Percentiles rank a stretch among this genome's conserved stretches.
These are phyloP conservation scores for Phytophthora nicotianae DNA, from an alignment of 352 stramenopile species.

Conservation along the genomic window DNA sequence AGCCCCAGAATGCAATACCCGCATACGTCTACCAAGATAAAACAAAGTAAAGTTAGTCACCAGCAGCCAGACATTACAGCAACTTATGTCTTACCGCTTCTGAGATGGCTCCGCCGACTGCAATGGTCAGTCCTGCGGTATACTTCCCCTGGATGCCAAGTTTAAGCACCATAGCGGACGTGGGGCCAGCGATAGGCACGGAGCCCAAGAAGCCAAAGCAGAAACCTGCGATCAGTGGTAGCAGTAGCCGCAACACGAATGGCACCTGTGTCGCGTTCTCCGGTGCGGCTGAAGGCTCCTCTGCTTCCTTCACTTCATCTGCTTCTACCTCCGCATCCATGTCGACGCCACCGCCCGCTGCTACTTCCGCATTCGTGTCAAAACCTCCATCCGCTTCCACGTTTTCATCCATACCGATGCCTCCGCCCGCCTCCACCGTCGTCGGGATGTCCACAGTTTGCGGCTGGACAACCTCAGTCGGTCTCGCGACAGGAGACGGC, in stretches of 20 bases:
- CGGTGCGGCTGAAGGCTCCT: neutral
- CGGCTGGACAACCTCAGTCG: constrained; percentile 13
- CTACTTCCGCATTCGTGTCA: constrained; percentile 15
- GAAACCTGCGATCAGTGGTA: constrained; percentile 80
- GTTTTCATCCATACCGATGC: constrained; percentile 18
- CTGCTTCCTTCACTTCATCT: neutral
- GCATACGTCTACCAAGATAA: constrained; percentile 73
- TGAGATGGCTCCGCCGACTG: constrained; percentile 80
- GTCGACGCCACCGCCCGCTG: constrained; percentile 15
- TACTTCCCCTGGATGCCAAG: constrained; percentile 90
- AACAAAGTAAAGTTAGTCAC: constrained; percentile 14
- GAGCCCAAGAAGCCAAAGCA: constrained; percentile 88
- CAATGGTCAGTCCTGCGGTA: constrained; percentile 75
- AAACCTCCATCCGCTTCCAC: constrained; percentile 11
- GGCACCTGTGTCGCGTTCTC: constrained; percentile 29
- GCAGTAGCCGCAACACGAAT: constrained; percentile 61
- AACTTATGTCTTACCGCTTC: constrained; percentile 59
- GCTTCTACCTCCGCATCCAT: constrained; percentile 14
- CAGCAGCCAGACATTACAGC: neutral
- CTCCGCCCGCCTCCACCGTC: constrained; percentile 10
- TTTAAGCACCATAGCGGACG: constrained; percentile 89
- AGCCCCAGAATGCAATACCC: constrained; percentile 89
- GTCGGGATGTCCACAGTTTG: constrained; percentile 1
- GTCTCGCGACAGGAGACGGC: constrained; percentile 10
- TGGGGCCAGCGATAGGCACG: constrained; percentile 82